These are phyloP conservation scores for Starmerella apis DNA, from an alignment of 805 yeast species.

Conservation along the genomic window DNA sequence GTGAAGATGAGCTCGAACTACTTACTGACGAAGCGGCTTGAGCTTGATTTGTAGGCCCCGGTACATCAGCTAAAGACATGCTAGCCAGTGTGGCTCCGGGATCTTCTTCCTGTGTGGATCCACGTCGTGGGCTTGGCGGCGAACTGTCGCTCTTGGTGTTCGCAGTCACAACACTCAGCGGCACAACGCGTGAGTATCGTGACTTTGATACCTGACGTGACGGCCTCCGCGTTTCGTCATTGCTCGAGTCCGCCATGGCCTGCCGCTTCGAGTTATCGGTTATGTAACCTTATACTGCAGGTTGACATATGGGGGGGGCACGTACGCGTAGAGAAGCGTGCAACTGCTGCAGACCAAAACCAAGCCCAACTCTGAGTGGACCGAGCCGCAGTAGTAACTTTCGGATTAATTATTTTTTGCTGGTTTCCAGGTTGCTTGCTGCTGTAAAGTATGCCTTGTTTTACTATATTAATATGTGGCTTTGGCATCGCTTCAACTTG, in stretches of 20 bases:
- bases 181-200: constrained; percentile 1
- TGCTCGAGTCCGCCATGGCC: background rate
- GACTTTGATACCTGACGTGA: background rate
- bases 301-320: background rate
- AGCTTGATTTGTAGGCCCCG: background rate
- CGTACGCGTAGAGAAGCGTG: background rate
- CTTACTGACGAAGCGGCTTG: background rate
- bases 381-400: background rate
- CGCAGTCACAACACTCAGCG: background rate
- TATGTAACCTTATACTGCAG: background rate
- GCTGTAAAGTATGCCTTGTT: no score
- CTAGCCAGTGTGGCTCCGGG: background rate
- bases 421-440: no score
- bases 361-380: background rate
- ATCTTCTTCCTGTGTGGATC: background rate
- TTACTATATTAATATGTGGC: no score
- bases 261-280: background rate
- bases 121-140: background rate
- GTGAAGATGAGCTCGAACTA: background rate
- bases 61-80: background rate
- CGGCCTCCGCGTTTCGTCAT: constrained; percentile 2
- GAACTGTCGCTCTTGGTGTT: background rate
- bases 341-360: background rate
- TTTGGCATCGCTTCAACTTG: no score
- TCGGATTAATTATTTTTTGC: no score